Percentiles rank a stretch among this genome's conserved stretches.
Evolutionary conservation across 352 stramenopile species (phyloP).

Genomic region (Phytophthora citricola): DNA sequence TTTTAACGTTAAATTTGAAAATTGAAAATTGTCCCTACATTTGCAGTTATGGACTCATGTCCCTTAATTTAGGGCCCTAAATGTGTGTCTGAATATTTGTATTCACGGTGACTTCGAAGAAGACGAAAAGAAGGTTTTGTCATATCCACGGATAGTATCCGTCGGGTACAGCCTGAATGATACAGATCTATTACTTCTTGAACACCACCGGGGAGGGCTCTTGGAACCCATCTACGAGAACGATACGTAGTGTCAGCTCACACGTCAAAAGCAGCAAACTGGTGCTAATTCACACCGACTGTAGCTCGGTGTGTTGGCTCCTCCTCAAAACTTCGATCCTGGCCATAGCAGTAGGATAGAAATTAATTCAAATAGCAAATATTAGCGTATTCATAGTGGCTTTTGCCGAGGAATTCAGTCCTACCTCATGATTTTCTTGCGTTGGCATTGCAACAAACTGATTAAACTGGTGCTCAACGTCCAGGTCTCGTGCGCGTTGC

Average conservation of each 20-base stretch:
- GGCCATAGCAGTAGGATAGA: background rate
- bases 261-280: background rate
- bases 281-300: conserved; percentile 9
- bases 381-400: no score
- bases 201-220: conserved; percentile 54
- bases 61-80: no score
- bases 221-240: conserved; percentile 23
- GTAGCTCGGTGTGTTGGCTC: conserved; percentile 9
- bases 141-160: no score
- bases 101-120: no score
- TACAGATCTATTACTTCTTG: conserved; percentile 41
- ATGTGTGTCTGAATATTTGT: no score
- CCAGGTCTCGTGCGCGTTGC: conserved; percentile 19
- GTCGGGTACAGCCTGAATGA: background rate
- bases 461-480: conserved; percentile 36
- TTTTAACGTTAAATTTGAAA: no score
- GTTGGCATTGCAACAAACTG: conserved; percentile 24
- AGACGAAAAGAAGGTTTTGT: no score
- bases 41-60: no score
- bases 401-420: background rate
- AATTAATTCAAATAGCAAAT: no score
- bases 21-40: no score
- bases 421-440: conserved; percentile 19
- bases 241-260: background rate
- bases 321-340: conserved; percentile 28